These are phyloP conservation scores for Hemileia vastatrix DNA, from an alignment of 1,284 basidiomycete species.

Conservation along the genomic window DNA sequence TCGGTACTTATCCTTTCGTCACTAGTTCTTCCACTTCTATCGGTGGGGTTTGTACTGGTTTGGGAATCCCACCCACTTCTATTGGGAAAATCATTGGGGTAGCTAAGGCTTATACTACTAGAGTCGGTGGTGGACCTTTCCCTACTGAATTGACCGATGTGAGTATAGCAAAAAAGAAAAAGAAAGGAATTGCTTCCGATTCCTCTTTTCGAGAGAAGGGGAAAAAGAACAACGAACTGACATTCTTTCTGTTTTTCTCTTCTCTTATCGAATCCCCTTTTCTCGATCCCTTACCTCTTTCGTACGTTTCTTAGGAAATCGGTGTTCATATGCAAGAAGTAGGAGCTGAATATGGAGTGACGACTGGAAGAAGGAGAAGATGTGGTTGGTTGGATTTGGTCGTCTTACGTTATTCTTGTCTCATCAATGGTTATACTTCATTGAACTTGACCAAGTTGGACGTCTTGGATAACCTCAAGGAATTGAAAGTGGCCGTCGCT, in stretches of 20 bases:
- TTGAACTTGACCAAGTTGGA: constrained; percentile 96
- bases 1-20: constrained; percentile 94
- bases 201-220: background rate
- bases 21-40: constrained; percentile 87
- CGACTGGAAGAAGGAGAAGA: constrained; percentile 80
- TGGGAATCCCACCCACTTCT: constrained; percentile 80
- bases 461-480: constrained; percentile 70
- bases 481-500: constrained; percentile 78
- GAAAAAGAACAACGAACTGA: background rate
- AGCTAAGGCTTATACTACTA: constrained; percentile 93
- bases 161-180: no score
- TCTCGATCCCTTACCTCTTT: background rate
- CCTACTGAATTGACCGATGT: constrained; percentile 89
- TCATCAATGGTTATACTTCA: constrained; percentile 90
- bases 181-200: no score
- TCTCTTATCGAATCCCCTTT: background rate
- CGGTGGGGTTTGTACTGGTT: constrained; percentile 89
- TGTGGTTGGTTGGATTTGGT: constrained; percentile 97
- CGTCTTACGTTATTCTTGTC: constrained; percentile 79
- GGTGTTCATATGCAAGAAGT: constrained; percentile 88
- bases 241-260: background rate
- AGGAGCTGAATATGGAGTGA: constrained; percentile 80
- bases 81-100: constrained; percentile 83
- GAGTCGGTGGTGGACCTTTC: constrained; percentile 95
- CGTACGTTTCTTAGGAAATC: constrained; percentile 52